Conservation (phyloP, 345 rosid genomes). For the Linum usitatissimum region DNA sequence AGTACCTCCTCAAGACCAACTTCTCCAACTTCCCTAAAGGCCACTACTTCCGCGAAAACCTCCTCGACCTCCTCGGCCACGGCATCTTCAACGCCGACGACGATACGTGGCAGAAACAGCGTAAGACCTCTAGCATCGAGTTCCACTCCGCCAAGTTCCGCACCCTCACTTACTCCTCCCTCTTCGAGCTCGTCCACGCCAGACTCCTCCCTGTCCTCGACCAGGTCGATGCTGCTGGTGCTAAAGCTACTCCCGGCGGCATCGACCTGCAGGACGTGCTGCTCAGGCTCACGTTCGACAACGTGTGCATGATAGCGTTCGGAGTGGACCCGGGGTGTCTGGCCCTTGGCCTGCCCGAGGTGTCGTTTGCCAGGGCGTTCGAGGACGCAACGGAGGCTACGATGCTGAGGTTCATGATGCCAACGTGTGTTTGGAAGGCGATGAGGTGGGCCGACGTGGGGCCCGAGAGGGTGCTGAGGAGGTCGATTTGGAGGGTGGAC, state of each 20-base stretch:
- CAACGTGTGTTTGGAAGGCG: constrained; percentile 67
- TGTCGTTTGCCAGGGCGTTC: constrained; percentile 78
- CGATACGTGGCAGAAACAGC: constrained; percentile 71
- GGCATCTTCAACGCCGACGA: constrained; percentile 90
- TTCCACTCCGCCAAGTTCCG: constrained; percentile 83
- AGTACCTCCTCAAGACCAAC: constrained; percentile 77
- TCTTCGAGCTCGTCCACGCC: constrained; percentile 59
- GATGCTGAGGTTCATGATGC: constrained; percentile 53
- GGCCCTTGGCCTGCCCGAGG: constrained; percentile 41
- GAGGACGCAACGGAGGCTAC: constrained; percentile 88
- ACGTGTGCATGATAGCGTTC: constrained; percentile 87
- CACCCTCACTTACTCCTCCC: constrained; percentile 47
- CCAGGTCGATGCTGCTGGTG: too few species aligned
- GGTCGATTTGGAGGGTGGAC: constrained; percentile 59
- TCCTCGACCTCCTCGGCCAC: constrained; percentile 69
- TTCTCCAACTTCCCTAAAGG: constrained; percentile 89
- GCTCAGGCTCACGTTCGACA: constrained; percentile 73
- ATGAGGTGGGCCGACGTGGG: constrained; percentile 62
- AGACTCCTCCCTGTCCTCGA: constrained; percentile 71
- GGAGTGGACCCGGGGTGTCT: constrained; percentile 93
- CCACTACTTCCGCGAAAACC: constrained; percentile 48
- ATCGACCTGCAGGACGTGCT: constrained; percentile 77
- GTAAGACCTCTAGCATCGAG: constrained; percentile 87
- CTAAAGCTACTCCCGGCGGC: too few species aligned
- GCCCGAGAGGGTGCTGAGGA: constrained; percentile 61